Base-by-base conservation (phyloP, 2,329 filamentous ascomycete species). In the Sclerotinia trifoliorum region DNA sequence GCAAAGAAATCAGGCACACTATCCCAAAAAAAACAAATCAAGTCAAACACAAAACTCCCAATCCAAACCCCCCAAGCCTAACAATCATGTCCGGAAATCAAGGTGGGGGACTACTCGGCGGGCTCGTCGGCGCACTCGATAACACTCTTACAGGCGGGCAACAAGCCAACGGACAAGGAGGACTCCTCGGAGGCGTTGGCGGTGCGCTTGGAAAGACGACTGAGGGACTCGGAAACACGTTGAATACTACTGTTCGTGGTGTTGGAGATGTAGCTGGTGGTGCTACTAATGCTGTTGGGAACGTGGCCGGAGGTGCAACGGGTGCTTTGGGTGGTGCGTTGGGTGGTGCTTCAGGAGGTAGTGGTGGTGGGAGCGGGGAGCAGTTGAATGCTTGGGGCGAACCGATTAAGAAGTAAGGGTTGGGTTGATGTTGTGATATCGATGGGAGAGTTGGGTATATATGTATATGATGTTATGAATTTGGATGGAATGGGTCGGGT, bases 81-180 rank as follows among this genome's bases (percentile, higher is more conserved):
- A 67, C 10, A 11, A 64, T 32, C 44, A 67, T 67, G 65, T 62
- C 65, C 13, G 55, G 55, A 46, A 56, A 57, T n/a, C 58, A 67
- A 61, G 46, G 60, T 51, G 65, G 65, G 51, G 67, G 67, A 58
- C 67, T 68, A 15, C 67, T 68, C 61, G 67, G 67, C 51, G 61
- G 61, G 42, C 61, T 68, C 51, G 76, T 77, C 63, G 77, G 78
- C 68, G 73, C 74, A 49, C 72, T 79, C 67, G 77, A 80, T 70
- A 79, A 78, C 66, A 77, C 79, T 55, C 74, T 80, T 61, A 80
- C 79, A 24, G 79, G 79, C 54, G 79, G 78, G 66, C 77, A 80
- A 44, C 74, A 80, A 69, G 75, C 76, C 26, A 65, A 80, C 39
- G 78, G 78, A 51, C 77, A 80, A 70, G 79, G 79, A 13, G 79